A percentile compares a stretch with the other conserved stretches of the same genome.
Evolutionary conservation across 2,329 filamentous ascomycete genomes (phyloP).

Genomic region (Triangularia setosa): DNA sequence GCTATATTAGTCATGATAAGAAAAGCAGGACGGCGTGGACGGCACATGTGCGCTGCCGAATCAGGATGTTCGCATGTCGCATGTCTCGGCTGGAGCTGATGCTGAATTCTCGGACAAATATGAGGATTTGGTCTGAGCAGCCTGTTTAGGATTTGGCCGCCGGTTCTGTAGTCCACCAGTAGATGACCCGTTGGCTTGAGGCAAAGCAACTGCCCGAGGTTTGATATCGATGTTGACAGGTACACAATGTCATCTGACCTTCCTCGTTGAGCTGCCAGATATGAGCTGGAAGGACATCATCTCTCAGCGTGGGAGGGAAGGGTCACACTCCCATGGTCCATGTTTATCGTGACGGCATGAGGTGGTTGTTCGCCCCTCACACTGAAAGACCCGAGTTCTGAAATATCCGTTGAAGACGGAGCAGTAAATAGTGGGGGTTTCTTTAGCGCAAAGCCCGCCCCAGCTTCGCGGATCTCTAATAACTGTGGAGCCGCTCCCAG

Average conservation of each 20-base stretch:
- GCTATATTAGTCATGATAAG: constrained; percentile 10
- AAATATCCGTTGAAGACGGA: background rate
- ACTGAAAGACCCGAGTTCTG: background rate
- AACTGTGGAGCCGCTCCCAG: constrained; percentile 5
- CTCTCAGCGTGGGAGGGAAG: background rate
- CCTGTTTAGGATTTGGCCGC: background rate
- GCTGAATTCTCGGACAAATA: background rate
- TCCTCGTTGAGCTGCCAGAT: background rate
- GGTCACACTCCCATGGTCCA: background rate
- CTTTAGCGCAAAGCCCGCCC: background rate
- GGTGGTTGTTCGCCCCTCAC: background rate
- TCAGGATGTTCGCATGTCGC: background rate
- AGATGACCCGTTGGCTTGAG: background rate
- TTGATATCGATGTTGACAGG: background rate
- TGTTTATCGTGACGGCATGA: background rate
- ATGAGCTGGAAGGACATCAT: background rate
- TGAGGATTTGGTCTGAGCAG: background rate
- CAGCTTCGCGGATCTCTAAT: background rate
- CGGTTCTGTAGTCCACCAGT: background rate
- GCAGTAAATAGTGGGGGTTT: background rate
- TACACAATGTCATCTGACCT: background rate
- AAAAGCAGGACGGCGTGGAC: background rate
- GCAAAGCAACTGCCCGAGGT: background rate
- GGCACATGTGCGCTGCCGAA: background rate
- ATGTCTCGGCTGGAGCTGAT: background rate